Evolutionary conservation across 2,329 filamentous ascomycete species (phyloP), one percentile per base, ranked within the genome.

Genomic region (Stagonosporopsis vannaccii): DNA sequence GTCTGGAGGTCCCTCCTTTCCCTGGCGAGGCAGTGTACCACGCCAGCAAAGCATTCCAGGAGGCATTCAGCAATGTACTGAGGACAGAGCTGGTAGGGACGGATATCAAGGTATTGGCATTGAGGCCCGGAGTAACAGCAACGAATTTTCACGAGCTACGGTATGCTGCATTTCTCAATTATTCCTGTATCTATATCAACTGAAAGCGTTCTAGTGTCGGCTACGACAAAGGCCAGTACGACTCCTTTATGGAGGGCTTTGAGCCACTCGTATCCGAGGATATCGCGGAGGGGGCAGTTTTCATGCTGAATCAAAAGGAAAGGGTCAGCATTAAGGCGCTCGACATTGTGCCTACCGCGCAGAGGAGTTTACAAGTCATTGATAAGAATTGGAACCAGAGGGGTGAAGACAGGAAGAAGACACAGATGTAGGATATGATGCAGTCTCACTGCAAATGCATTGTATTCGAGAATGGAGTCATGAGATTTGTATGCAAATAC

Each of bases 1-100:
- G 72, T 0, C 68, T 83, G 0, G 81, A 82, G 55, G 76, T 77
- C 0, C 81, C 81, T 0, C 81, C 81, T 0, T 83, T 83, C 46
- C 70, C 78, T 0, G 80, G 81, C 12, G 81, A 83, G 59, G 76
- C 79, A 0, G 79, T 84, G 8, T 81, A 82, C 50, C 80, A 82
- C 55, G 73, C 80, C 4, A 78, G 71, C 58, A 82, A 82, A 59
- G 79, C 80, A 0, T 73, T 70, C 3, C 79, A 81, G 47, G 81
- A 84, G 51, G 81, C 69, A 0, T 83, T 84, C 58, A 79, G 78
- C 0, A 82, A 84, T 51, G 75, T 76, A 1, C 71, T 84, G 9
- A 70, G 81, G 0, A 81, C 75, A 17, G 83, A 85, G 64, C 63
- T 82, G 8, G 66, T 59, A 20, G 78, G 75, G 3, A 81, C 79